phyloP scores from a whole-genome alignment of 257 asterid species.

The Capsicum pubescens region DNA sequence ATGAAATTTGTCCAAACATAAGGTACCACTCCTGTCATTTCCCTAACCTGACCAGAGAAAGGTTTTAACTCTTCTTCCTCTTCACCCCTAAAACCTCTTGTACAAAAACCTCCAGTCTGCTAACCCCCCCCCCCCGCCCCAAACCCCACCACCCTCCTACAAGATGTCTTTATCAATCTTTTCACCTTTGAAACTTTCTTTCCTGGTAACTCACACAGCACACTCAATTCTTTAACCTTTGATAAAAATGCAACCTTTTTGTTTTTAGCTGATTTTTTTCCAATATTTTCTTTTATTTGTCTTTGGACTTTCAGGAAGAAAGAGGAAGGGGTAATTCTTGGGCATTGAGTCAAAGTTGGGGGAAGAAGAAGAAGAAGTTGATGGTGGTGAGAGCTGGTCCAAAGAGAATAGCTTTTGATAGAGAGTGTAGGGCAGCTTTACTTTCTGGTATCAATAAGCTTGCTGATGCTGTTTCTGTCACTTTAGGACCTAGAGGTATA shows the following conservation, averaged over 20 bases:
- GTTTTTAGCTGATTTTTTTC: not conserved
- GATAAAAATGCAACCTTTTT: not conserved
- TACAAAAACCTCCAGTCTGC: not conserved
- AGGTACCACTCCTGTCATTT: conserved; percentile 21
- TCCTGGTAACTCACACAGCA: conserved; percentile 46
- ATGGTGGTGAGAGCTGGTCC: conserved; percentile 78
- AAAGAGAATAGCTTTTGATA: conserved; percentile 76
- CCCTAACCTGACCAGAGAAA: not conserved
- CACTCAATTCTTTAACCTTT: not conserved
- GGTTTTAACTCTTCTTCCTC: not conserved
- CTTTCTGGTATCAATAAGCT: conserved; percentile 90
- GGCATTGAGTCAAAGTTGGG: not conserved
- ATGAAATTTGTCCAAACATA: not conserved
- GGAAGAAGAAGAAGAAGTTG: conserved; percentile 31
- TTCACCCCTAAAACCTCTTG: conserved; percentile 9
- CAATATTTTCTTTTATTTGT: not conserved
- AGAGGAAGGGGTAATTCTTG: conserved; percentile 11
- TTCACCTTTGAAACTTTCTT: conserved; percentile 41
- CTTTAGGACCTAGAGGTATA: conserved; percentile 89
- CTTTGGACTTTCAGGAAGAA: conserved; percentile 14
- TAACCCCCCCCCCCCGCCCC: not conserved
- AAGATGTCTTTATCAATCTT: not conserved
- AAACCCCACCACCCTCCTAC: not conserved
- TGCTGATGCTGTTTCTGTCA: conserved; percentile 94
- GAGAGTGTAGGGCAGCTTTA: conserved; percentile 72